Conservation (phyloP, 2,329 filamentous ascomycete genomes). For the Cladosporium sp. region DNA sequence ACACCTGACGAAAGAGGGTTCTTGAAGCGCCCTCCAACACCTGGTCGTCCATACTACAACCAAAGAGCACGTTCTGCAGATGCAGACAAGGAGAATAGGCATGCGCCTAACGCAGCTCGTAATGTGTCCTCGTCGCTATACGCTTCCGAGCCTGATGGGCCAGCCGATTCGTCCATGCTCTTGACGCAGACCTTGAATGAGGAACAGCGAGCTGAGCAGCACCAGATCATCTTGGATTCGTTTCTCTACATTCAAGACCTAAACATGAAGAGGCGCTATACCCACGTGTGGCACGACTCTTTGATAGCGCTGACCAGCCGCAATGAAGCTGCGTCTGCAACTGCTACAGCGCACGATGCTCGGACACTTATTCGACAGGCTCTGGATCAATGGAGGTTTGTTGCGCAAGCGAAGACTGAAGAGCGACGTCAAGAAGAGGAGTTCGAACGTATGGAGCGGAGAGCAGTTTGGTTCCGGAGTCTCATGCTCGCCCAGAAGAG, state of each 20-base stretch:
- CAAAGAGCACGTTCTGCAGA: slow-evolving; percentile 5
- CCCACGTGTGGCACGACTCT: slow-evolving; percentile 42
- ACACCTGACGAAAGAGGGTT: background rate
- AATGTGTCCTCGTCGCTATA: background rate
- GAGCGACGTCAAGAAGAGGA: slow-evolving; percentile 15
- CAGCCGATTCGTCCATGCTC: background rate
- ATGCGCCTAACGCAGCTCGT: background rate
- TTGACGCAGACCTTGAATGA: no score
- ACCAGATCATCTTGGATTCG: background rate
- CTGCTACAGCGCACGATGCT: slow-evolving; percentile 49
- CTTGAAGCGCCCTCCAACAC: background rate
- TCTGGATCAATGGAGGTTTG: slow-evolving; percentile 48
- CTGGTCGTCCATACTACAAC: slow-evolving; percentile 4
- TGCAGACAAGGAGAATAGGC: background rate
- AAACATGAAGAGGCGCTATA: slow-evolving; percentile 31
- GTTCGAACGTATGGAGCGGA: slow-evolving; percentile 14
- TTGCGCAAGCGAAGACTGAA: slow-evolving; percentile 21
- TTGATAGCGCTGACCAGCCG: slow-evolving; percentile 30
- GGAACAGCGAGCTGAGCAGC: no score
- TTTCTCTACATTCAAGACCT: slow-evolving; percentile 1
- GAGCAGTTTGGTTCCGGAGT: slow-evolving; percentile 8
- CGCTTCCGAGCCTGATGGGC: background rate
- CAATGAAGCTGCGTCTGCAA: slow-evolving; percentile 28
- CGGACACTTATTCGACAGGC: slow-evolving; percentile 49
- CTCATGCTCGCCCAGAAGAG: slow-evolving; percentile 8